These are phyloP conservation scores for Dittrichia graveolens DNA, from an alignment of 129 eudicot species.

Conservation along the genomic window DNA sequence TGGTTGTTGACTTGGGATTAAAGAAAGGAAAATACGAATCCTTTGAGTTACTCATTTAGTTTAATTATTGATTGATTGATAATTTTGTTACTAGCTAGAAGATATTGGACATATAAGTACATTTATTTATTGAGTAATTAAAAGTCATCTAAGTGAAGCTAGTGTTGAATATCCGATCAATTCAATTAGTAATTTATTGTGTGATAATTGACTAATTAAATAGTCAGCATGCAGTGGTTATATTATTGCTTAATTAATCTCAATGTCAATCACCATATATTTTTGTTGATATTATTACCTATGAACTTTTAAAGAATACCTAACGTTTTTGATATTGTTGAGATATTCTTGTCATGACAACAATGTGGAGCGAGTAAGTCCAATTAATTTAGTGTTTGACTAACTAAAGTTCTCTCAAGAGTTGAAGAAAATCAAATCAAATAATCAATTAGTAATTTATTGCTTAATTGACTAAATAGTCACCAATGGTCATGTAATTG, in stretches of 20 bases:
- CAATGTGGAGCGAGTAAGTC: neutral
- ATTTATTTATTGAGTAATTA: no score
- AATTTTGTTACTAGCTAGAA: no score
- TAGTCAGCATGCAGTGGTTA: neutral
- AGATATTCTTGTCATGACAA: slow-evolving; percentile 2
- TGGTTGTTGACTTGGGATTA: no score
- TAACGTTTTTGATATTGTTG: neutral
- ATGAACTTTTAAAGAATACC: neutral
- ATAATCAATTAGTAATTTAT: slow-evolving; percentile 20
- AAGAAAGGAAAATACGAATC: no score
- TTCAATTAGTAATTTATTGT: no score
- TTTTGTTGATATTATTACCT: neutral
- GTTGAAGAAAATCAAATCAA: neutral
- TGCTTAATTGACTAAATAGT: neutral
- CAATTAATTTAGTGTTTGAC: slow-evolving; percentile 20
- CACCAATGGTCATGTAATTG: neutral
- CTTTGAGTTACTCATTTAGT: no score
- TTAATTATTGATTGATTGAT: no score
- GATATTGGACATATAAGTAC: no score
- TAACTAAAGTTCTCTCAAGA: slow-evolving; percentile 10
- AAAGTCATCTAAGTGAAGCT: no score
- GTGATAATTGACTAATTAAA: neutral
- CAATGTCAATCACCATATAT: neutral
- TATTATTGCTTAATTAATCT: no score
- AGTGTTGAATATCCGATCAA: no score